A percentile compares a stretch with the other conserved stretches of the same genome.
phyloP scores from a whole-genome alignment of 768 basidiomycete genomes.

The Calocera viscosa region DNA sequence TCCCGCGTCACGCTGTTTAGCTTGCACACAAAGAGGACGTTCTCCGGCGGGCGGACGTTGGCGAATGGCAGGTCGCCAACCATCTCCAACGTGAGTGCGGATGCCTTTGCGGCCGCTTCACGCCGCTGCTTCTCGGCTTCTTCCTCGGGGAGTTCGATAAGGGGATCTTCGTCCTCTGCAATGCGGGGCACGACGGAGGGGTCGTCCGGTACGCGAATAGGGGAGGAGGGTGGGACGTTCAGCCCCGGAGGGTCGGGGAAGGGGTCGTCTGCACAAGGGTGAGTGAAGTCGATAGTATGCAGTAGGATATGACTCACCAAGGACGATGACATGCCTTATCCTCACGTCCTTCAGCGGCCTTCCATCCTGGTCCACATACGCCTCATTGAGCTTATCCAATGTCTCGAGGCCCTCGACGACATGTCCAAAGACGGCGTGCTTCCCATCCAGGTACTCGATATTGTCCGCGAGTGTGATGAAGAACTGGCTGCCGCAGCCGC shows the following conservation, averaged over 20 bases:
- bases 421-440: slow-evolving; percentile 88
- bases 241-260: slow-evolving; percentile 79
- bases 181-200: slow-evolving; percentile 58
- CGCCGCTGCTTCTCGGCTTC: slow-evolving; percentile 69
- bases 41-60: slow-evolving; percentile 94
- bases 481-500: slow-evolving; percentile 91
- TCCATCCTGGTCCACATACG: slow-evolving; percentile 76
- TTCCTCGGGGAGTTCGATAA: slow-evolving; percentile 70
- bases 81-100: slow-evolving; percentile 96
- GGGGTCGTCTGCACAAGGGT: slow-evolving; percentile 85
- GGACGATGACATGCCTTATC: slow-evolving; percentile 88
- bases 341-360: slow-evolving; percentile 88
- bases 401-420: slow-evolving; percentile 92
- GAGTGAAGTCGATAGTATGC: slow-evolving; percentile 90
- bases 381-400: slow-evolving; percentile 83
- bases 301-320: slow-evolving; percentile 44
- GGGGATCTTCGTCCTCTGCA: slow-evolving; percentile 86
- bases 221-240: slow-evolving; percentile 57
- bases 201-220: slow-evolving; percentile 69
- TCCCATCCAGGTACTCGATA: slow-evolving; percentile 90
- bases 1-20: slow-evolving; percentile 90
- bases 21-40: slow-evolving; percentile 97
- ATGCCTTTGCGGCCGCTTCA: slow-evolving; percentile 80
- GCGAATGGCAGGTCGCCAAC: slow-evolving; percentile 98
- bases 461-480: slow-evolving; percentile 85